These are phyloP conservation scores for Eucalyptus sp. DNA, from an alignment of 345 rosid genomes.

Conservation along the genomic window DNA sequence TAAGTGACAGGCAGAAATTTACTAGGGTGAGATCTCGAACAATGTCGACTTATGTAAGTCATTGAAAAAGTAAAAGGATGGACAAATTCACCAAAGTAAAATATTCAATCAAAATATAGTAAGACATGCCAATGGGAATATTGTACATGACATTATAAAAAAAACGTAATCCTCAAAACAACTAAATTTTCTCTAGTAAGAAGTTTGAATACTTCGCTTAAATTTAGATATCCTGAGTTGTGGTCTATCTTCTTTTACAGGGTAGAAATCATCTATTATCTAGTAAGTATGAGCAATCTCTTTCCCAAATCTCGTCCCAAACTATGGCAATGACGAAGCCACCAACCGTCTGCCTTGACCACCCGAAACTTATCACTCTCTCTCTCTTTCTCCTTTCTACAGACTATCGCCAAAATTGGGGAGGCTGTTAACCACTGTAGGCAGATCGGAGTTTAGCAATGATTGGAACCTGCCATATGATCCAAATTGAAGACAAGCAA, in stretches of 20 bases:
- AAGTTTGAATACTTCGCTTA: background rate
- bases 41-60: no score
- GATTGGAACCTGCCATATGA: background rate
- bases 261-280: background rate
- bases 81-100: background rate
- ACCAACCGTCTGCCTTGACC: background rate
- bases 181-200: background rate
- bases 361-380: background rate
- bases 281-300: background rate
- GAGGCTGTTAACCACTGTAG: background rate
- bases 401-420: background rate
- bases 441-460: background rate
- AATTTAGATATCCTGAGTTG: background rate
- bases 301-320: background rate
- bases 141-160: background rate
- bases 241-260: background rate
- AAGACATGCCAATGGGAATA: background rate
- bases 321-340: background rate
- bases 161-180: background rate
- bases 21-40: no score
- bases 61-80: background rate
- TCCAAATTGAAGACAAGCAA: background rate
- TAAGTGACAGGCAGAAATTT: no score
- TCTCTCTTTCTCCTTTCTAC: background rate
- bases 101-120: background rate